Evolutionary conservation across 345 rosid species (phyloP).

Genomic region (Raphanus raphanistrum): DNA sequence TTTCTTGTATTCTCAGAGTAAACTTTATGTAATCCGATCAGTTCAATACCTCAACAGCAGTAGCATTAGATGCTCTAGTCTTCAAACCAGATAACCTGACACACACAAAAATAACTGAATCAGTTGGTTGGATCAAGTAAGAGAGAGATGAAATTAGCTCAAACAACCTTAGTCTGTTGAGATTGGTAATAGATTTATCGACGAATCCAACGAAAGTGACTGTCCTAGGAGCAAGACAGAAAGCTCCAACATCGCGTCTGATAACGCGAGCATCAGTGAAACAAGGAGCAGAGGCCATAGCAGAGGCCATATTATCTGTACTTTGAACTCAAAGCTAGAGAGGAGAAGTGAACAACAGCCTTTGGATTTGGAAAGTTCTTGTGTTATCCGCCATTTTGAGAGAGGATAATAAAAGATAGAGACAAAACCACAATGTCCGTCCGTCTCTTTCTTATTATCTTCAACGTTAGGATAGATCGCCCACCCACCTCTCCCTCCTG

Average conservation of each 20-base stretch:
- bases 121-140: neutral
- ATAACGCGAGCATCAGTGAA: slow-evolving; percentile 31
- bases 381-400: slow-evolving; percentile 46
- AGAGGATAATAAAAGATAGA: slow-evolving; percentile 26
- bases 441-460: slow-evolving; percentile 31
- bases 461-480: slow-evolving; percentile 38
- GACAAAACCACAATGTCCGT: neutral
- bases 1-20: neutral
- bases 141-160: neutral
- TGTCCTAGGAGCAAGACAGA: slow-evolving; percentile 15
- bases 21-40: neutral
- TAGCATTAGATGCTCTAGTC: slow-evolving; percentile 60
- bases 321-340: no score
- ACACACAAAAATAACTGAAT: slow-evolving; percentile 1
- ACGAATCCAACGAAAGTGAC: slow-evolving; percentile 19
- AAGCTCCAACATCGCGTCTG: slow-evolving; percentile 20
- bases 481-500: slow-evolving; percentile 3
- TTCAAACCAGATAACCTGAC: slow-evolving; percentile 54
- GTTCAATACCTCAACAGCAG: slow-evolving; percentile 73
- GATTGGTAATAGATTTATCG: slow-evolving; percentile 23
- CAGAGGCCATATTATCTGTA: slow-evolving; percentile 19
- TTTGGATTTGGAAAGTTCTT: slow-evolving; percentile 30
- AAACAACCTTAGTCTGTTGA: slow-evolving; percentile 31
- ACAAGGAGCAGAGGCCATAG: slow-evolving; percentile 40
- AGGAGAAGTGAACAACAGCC: slow-evolving; percentile 4